Conservation (phyloP, 1,284 basidiomycete species). For the Moesziomyces aphidis region DNA sequence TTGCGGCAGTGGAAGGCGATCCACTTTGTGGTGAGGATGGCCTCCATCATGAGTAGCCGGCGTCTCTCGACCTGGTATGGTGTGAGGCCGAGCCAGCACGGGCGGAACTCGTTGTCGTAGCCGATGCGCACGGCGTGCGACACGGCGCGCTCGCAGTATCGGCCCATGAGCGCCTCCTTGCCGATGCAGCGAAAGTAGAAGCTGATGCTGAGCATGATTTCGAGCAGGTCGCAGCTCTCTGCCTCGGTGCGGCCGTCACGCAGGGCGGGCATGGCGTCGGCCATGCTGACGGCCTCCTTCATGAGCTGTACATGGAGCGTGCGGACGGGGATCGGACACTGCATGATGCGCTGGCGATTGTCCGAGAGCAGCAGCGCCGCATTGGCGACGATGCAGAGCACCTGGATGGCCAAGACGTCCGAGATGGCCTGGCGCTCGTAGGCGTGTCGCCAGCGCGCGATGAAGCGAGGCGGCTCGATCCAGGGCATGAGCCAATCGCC, state of each 20-base stretch:
- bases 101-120: slow-evolving; percentile 21
- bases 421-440: slow-evolving; percentile 28
- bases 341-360: slow-evolving; percentile 21
- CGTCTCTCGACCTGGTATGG: slow-evolving; percentile 21
- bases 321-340: slow-evolving; percentile 22
- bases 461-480: slow-evolving; percentile 19
- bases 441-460: slow-evolving; percentile 26
- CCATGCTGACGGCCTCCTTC: slow-evolving; percentile 22
- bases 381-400: slow-evolving; percentile 15
- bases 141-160: slow-evolving; percentile 22
- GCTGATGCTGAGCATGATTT: slow-evolving; percentile 22
- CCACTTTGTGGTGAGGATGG: slow-evolving; percentile 17
- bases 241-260: slow-evolving; percentile 16
- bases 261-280: slow-evolving; percentile 22
- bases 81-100: slow-evolving; percentile 22
- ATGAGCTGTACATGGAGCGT: slow-evolving; percentile 25
- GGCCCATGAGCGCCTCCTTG: slow-evolving; percentile 10
- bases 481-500: slow-evolving; percentile 30
- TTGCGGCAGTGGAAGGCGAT: slow-evolving; percentile 25
- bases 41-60: slow-evolving; percentile 16
- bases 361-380: slow-evolving; percentile 27
- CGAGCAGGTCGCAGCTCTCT: slow-evolving; percentile 24
- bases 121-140: slow-evolving; percentile 11
- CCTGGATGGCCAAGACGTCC: slow-evolving; percentile 22
- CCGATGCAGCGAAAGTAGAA: slow-evolving; percentile 35